phyloP scores from a whole-genome alignment of 768 basidiomycete species.

The Trametes elegans region DNA sequence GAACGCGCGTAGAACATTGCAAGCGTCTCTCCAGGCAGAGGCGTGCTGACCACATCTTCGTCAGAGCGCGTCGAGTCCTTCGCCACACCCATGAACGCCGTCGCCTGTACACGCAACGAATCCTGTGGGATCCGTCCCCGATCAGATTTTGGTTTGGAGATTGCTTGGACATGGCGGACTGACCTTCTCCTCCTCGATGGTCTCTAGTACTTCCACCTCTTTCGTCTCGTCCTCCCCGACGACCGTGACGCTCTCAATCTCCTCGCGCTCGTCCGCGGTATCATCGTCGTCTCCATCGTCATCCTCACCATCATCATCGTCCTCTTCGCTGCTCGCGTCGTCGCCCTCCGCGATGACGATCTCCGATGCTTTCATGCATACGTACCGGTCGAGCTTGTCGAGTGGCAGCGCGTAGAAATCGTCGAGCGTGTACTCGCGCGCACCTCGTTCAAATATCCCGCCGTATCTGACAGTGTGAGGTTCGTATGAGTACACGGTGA shows the following conservation, averaged over 20 bases:
- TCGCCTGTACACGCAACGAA: conserved; percentile 43
- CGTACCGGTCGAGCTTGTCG: conserved; percentile 80
- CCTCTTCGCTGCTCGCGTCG: conserved; percentile 60
- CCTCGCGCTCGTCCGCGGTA: conserved; percentile 33
- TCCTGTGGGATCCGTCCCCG: too few relatives aligned
- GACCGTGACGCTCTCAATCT: conserved; percentile 26
- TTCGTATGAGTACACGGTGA: neutral
- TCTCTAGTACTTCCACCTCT: conserved; percentile 27
- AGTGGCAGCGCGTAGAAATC: conserved; percentile 81
- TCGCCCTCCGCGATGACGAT: conserved; percentile 62
- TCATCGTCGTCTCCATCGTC: conserved; percentile 52
- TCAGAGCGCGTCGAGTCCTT: conserved; percentile 55
- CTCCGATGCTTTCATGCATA: conserved; percentile 68
- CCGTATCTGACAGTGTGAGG: conserved; percentile 58
- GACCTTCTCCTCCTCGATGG: conserved; percentile 26
- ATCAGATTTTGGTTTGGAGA: too few relatives aligned
- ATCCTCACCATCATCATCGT: conserved; percentile 55
- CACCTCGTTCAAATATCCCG: conserved; percentile 81
- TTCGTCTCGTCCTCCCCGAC: conserved; percentile 23
- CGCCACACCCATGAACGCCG: conserved; percentile 62
- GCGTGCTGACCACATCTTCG: conserved; percentile 76
- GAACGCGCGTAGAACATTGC: conserved; percentile 82
- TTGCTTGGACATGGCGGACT: too few relatives aligned
- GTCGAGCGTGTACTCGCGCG: conserved; percentile 84
- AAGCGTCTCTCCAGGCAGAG: conserved; percentile 80